Conservation (phyloP, 352 stramenopile species). For the Pythium sp. region DNA sequence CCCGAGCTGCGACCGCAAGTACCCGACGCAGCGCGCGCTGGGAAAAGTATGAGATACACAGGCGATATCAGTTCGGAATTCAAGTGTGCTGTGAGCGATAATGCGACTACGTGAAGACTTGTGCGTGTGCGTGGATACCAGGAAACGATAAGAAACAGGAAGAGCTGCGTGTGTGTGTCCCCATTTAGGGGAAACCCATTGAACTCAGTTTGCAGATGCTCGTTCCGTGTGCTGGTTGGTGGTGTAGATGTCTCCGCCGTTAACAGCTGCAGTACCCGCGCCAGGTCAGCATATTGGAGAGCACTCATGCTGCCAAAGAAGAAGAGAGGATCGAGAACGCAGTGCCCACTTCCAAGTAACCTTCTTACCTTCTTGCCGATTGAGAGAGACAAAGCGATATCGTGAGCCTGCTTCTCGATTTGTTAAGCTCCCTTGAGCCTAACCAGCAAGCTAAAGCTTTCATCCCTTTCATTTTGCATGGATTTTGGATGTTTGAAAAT, state of each 20-base stretch:
- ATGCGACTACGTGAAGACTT: not conserved
- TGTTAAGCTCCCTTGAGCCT: no score
- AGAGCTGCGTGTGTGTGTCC: not conserved
- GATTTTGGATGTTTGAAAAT: no score
- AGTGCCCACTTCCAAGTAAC: no score
- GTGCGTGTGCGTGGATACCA: not conserved
- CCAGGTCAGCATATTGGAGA: not conserved
- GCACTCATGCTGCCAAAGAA: not conserved
- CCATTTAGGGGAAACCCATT: not conserved
- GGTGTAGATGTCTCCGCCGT: not conserved
- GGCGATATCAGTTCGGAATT: not conserved
- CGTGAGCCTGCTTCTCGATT: no score
- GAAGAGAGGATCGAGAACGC: not conserved
- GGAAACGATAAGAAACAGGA: conserved; percentile 5
- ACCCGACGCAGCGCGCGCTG: conserved; percentile 75
- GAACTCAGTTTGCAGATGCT: not conserved
- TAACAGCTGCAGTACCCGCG: not conserved
- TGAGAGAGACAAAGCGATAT: no score
- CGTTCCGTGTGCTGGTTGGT: not conserved
- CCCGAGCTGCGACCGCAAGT: conserved; percentile 75
- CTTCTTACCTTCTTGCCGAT: no score
- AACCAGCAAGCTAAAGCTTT: no score
- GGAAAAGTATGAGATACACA: conserved; percentile 41
- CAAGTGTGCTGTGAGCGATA: not conserved
- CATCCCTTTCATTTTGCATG: no score